These are phyloP conservation scores for Zygnema cylindricum DNA, from an alignment of 139 green algal genomes.

Conservation along the genomic window DNA sequence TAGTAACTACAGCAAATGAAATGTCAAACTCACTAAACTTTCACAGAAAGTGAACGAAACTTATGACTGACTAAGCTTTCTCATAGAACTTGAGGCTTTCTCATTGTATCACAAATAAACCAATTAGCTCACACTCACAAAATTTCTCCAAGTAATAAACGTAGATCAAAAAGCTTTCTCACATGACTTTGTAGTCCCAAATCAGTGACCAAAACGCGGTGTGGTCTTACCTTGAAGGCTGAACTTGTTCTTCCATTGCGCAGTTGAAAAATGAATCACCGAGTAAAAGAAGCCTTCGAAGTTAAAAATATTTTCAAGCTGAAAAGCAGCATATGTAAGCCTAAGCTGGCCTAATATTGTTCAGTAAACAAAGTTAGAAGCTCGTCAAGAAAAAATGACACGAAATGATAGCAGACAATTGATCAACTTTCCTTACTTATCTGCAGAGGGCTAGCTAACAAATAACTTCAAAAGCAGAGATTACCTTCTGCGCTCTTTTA, in stretches of 20 bases:
- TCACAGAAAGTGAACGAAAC: no score
- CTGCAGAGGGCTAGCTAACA: not conserved
- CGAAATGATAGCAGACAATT: not conserved
- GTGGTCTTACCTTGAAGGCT: not conserved
- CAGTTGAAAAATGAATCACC: not conserved
- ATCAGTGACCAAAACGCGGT: not conserved
- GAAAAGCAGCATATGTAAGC: not conserved
- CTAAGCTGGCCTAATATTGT: not conserved
- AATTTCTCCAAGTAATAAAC: not conserved
- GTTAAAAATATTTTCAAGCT: not conserved
- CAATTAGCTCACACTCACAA: no score
- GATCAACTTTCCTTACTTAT: slow-evolving; percentile 1
- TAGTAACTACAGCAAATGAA: no score
- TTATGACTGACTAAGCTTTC: no score
- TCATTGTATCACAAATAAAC: no score
- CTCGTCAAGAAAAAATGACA: not conserved
- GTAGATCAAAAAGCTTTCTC: not conserved
- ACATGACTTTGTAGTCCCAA: not conserved
- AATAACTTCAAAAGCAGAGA: not conserved
- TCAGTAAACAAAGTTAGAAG: not conserved
- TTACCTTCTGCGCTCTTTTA: not conserved
- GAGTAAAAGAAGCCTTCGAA: not conserved
- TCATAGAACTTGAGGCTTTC: no score
- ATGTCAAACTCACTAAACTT: no score
- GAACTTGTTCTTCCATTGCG: not conserved